These are phyloP conservation scores for Candida mattraensis DNA, from an alignment of 805 yeast species.

Conservation along the genomic window DNA sequence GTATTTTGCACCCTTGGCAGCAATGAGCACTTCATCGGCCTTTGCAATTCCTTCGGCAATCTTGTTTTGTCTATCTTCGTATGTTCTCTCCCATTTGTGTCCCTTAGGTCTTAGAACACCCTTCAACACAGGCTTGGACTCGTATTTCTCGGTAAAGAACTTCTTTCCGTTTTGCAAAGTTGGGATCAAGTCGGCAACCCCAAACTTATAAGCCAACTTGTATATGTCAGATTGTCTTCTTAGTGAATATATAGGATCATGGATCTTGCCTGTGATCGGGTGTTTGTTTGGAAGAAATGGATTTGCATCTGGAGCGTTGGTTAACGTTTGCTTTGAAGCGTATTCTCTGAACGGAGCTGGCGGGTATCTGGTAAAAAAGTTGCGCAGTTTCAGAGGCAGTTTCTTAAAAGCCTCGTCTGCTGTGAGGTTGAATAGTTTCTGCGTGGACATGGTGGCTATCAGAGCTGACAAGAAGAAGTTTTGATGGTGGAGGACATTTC, in stretches of 20 bases:
- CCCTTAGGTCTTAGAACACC: conserved; percentile 82
- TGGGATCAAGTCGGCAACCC: conserved; percentile 79
- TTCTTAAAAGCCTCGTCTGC: conserved; percentile 38
- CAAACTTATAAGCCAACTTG: conserved; percentile 78
- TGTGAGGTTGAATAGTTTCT: conserved; percentile 28
- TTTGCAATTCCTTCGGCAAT: conserved; percentile 65
- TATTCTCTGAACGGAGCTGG: conserved; percentile 77
- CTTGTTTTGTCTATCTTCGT: conserved; percentile 55
- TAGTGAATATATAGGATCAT: conserved; percentile 73
- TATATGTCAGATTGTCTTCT: conserved; percentile 81
- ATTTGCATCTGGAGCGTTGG: conserved; percentile 70
- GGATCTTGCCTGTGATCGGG: conserved; percentile 75
- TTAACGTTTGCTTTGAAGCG: conserved; percentile 60
- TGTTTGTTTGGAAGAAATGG: conserved; percentile 87
- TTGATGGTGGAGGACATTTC: conserved; percentile 1
- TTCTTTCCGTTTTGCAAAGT: conserved; percentile 55
- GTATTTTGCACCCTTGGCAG: conserved; percentile 59
- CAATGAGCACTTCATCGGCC: conserved; percentile 65
- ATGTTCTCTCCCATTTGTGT: conserved; percentile 72
- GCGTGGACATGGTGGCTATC: conserved; percentile 11
- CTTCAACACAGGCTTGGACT: conserved; percentile 64
- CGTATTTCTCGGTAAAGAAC: conserved; percentile 78
- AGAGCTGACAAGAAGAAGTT: no score
- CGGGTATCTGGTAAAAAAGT: conserved; percentile 79
- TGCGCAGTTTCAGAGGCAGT: conserved; percentile 69